Evolutionary conservation across 2,329 filamentous ascomycete species (phyloP), one percentile per base, ranked within the genome.

Genomic region (Scedosporium aurantiacum): DNA sequence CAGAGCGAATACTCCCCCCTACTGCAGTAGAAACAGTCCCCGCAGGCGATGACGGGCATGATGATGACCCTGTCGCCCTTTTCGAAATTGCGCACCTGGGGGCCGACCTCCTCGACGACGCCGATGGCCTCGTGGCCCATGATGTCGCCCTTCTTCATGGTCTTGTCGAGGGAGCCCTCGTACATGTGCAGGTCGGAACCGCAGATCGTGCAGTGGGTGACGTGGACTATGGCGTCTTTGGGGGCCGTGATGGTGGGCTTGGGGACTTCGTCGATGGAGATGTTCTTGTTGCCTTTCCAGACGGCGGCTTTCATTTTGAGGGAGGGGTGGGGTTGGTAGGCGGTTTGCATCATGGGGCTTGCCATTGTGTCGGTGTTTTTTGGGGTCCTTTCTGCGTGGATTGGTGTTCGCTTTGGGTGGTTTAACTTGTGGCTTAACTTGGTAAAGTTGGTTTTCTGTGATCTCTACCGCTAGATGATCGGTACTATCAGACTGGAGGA

Each of bases 111-210:
- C 27, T 68, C 64, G 4, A 78, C 67, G 45, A 71, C 60, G n/a
- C 76, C 75, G n/a, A 76, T 69, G 50, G 74, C 73, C 66, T 78
- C 76, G 64, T 78, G 74, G 14, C 75, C 75, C 18, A 64, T 47
- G 23, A 61, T 61, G 14, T 61, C 59, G 23, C 59, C 59, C 23
- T 61, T 61, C 21, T 47, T 12, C 59, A 61, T 61, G 28, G 45
- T 37, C 4, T 56, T 23, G 37, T 57, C 55, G 16, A 65, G 61
- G 4, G 64, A 47, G 5, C 71, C 72, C 14, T 66, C 70, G 63
- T 73, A 74, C 23, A 64, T 66, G 61, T 74, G 73, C n/a, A 74
- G 64, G 60, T 74, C 71, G 3, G 67, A 68, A 2, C 73, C 72
- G 63, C 73, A 75, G 60, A 75, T 69, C 5, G 70, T 71, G 4